Evolutionary conservation across 768 basidiomycete species (phyloP).

Genomic region (Calocera viscosa): DNA sequence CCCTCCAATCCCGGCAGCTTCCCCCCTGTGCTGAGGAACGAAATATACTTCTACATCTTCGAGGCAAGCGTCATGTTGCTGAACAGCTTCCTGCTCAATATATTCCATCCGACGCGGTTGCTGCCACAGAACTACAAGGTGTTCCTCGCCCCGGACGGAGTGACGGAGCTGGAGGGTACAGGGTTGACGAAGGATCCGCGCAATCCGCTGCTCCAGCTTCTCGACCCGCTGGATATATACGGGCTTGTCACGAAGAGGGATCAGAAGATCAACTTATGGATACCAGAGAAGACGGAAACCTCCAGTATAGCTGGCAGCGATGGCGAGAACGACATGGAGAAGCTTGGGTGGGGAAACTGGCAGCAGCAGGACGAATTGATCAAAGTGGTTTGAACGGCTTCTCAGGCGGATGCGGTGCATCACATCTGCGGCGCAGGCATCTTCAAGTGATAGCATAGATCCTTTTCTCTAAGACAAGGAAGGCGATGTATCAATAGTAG

Average conservation of each 20-base stretch:
- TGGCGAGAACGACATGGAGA: not conserved
- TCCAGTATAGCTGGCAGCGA: not conserved
- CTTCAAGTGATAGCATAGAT: too few relatives aligned
- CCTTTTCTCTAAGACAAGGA: too few relatives aligned
- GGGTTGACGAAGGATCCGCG: not conserved
- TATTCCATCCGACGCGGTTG: not conserved
- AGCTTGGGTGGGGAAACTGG: not conserved
- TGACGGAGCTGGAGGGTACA: not conserved
- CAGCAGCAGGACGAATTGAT: not conserved
- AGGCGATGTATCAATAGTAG: too few relatives aligned
- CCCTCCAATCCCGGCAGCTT: not conserved
- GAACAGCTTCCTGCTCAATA: not conserved
- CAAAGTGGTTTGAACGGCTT: not conserved
- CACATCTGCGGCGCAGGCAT: not conserved
- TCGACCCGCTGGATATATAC: not conserved
- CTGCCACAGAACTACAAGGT: not conserved
- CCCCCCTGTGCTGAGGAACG: not conserved
- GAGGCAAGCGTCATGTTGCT: not conserved
- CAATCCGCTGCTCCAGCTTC: not conserved
- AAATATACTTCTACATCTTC: not conserved
- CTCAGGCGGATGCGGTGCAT: not conserved
- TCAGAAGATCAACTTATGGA: not conserved
- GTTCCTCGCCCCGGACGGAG: not conserved
- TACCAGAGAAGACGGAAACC: not conserved
- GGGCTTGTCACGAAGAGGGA: not conserved